Conservation (phyloP, 345 rosid species). For the Erucastrum elatum region DNA sequence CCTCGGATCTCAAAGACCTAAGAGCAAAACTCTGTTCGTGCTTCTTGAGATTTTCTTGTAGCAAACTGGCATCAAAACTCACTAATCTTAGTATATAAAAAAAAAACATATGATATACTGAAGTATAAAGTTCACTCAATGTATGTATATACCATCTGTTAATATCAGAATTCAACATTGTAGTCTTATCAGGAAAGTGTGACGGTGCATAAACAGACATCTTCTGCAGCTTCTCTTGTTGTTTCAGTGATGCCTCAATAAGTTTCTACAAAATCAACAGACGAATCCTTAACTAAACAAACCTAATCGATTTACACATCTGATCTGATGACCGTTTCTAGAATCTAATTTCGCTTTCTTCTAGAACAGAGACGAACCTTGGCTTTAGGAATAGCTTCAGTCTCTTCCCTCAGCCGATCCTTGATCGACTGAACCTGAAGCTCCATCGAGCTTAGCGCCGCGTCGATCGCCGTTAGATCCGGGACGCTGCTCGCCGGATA, state of each 20-base stretch:
- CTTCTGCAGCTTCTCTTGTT: conserved; percentile 73
- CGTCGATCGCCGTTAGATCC: conserved; percentile 41
- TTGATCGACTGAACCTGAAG: conserved; percentile 68
- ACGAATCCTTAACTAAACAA: too few relatives aligned
- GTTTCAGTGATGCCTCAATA: conserved; percentile 64
- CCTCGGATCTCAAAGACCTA: conserved; percentile 45
- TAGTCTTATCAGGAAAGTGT: conserved; percentile 46
- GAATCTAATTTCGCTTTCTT: background rate
- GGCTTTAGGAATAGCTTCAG: conserved; percentile 82
- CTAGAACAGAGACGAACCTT: conserved; percentile 45
- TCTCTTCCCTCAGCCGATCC: conserved; percentile 62
- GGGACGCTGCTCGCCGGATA: background rate
- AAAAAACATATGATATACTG: background rate
- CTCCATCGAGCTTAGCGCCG: conserved; percentile 79
- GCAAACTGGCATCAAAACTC: conserved; percentile 44
- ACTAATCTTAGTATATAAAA: background rate
- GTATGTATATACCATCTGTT: conserved; percentile 43
- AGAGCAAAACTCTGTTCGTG: conserved; percentile 29
- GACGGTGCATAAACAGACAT: conserved; percentile 59
- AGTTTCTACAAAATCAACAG: conserved; percentile 31
- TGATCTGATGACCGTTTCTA: background rate
- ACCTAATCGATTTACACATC: background rate
- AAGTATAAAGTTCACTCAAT: background rate
- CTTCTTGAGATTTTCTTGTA: conserved; percentile 44
- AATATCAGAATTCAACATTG: conserved; percentile 46